phyloP scores from a whole-genome alignment of 345 rosid species.

The Lepidium africanum region DNA sequence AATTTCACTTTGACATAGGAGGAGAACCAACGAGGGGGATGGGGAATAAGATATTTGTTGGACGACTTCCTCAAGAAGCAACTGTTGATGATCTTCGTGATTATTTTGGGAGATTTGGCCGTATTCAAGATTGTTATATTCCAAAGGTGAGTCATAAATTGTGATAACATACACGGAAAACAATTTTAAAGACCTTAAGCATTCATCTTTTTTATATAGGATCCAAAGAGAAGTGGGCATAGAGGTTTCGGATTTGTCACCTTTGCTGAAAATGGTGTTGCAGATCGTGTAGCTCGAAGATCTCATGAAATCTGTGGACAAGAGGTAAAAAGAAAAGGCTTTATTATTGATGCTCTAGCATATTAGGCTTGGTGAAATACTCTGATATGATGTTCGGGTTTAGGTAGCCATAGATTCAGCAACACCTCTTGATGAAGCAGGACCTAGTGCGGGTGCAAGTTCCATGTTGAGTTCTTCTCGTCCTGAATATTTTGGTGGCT shows the following conservation, averaged over 20 bases:
- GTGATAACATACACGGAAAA: not conserved
- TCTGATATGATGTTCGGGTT: not conserved
- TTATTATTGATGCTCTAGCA: not conserved
- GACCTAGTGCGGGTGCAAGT: conserved; percentile 46
- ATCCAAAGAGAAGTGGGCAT: conserved; percentile 90
- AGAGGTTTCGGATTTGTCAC: conserved; percentile 98
- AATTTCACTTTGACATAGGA: conserved; percentile 36
- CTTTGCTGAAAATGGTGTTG: conserved; percentile 90
- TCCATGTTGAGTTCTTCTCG: conserved; percentile 38
- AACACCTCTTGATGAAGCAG: conserved; percentile 81
- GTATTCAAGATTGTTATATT: conserved; percentile 79
- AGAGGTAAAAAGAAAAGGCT: conserved; percentile 41
- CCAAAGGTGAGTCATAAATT: conserved; percentile 45
- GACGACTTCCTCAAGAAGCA: conserved; percentile 98
- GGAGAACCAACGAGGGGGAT: conserved; percentile 63
- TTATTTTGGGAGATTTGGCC: conserved; percentile 92
- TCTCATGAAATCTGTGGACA: conserved; percentile 97
- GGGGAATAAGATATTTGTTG: conserved; percentile 92
- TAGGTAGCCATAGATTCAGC: conserved; percentile 99
- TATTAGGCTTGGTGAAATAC: not conserved
- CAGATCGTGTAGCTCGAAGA: conserved; percentile 87
- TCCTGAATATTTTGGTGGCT: conserved; percentile 60
- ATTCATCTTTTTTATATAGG: conserved; percentile 36
- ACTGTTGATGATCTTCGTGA: conserved; percentile 72
- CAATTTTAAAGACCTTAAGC: not conserved